Base-by-base conservation (phyloP, 108 stramenopile species). In the Cyclotella cryptica region DNA sequence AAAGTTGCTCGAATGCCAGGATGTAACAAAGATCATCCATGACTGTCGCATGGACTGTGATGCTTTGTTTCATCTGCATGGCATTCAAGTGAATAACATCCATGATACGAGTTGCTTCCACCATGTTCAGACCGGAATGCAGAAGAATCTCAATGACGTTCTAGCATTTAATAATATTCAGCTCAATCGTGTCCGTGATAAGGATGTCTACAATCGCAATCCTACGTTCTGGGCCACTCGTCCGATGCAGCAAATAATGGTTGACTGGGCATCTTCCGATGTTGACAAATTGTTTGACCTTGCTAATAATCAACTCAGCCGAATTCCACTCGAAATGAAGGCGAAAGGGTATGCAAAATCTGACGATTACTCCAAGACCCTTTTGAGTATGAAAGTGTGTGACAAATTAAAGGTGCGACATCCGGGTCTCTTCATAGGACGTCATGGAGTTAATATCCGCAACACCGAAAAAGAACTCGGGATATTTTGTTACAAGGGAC, bases 41-140 rank as follows among this genome's bases (percentile, higher is more conserved):
- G 84, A 85, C 49, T 81, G 71, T 24, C 62, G 80, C 40, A 77
- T 81, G 84, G 84, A 81, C 52, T 77, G 67, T 28, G 84, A 85
- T 81, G 84, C 84, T 24, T 58, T 85, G 4, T 72, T 62, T 52
- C 84, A 85, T 69, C 70, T 46, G 10, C 71, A 72, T 29, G 83
- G 79, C 1, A 80, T 84, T 47, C 65, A 17, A 26, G 49, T 85
- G 11, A 81, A 77, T 11, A 77, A 78, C 67, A 55, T 85, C n/a
- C 80, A 85, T 69, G 76, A 81, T 55, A 85, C 84, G 26, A 71
- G 62, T 17, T 71, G 76, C 41, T 81, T 60, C 41, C 80, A 77
- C 18, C 42, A 65, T 18, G 65, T 71, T 45, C 15, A 81, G 24
- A 58, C 71, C 26, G 64, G 66, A 22, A 26, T 17, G 5, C 51